Base-by-base conservation (phyloP, 2,329 filamentous ascomycete genomes). In the Epichloe baconii region DNA sequence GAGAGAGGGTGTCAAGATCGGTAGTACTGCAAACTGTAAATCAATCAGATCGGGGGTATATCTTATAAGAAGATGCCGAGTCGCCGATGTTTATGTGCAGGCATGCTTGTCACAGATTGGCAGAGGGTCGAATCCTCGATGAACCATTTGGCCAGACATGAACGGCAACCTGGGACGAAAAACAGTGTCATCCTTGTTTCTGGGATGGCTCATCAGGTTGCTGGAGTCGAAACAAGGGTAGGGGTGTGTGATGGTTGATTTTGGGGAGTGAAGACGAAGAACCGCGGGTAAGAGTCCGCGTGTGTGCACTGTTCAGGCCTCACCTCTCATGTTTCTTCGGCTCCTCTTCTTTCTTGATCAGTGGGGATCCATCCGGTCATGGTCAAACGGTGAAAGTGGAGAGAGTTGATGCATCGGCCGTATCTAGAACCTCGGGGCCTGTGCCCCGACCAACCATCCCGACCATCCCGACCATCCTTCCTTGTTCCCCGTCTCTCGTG, bases 331-430 rank as follows among this genome's bases (percentile, higher is more conserved):
- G 26, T 37, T 51, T 43, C 36, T 31, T 21, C n/a, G 14, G n/a
- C 12, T 19, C 26, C 35, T 38, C 35, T 19, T 55, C 53, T 48
- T 50, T 46, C 44, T 64, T 55, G 57, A 60, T 61, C 59, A 61
- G 62, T 57, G 53, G 54, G 54, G 52, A 53, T 36, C 50, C 48
- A 23, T 19, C 31, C 14, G 26, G 17, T 17, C 14, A 45, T 60
- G 56, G 56, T 54, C 55, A 55, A 58, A 55, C 50, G 51, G 54
- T 50, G 38, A 46, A 43, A 44, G 52, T 55, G 51, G 55, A 52
- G 48, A 54, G 58, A 53, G 49, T 59, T 54, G 54, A 59, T 55
- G 55, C 53, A 54, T 52, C 54, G 56, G 52, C 51, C 23, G 38
- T 52, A 26, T 26, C 23, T 26, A 47, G 51, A 57, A 55, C 49